phyloP scores from a whole-genome alignment of 805 yeast species.

The Hanseniaspora singularis region DNA sequence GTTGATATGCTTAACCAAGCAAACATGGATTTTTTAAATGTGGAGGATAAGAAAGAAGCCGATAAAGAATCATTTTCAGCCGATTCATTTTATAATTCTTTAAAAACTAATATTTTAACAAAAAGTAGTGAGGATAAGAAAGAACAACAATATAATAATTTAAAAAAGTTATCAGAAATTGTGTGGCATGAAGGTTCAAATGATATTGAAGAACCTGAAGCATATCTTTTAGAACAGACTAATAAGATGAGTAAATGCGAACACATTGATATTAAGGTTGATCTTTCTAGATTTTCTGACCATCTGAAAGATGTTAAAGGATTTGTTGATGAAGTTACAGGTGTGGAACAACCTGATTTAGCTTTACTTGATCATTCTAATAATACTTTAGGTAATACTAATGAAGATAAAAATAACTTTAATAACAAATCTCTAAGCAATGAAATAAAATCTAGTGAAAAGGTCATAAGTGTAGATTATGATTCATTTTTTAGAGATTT shows the following conservation, averaged over 20 bases:
- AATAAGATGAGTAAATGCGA: neutral
- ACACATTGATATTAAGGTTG: neutral
- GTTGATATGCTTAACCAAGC: too few relatives aligned
- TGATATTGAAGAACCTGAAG: neutral
- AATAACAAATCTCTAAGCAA: neutral
- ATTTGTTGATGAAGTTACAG: neutral
- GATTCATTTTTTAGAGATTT: slow-evolving; percentile 7
- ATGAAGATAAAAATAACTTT: too few relatives aligned
- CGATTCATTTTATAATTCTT: slow-evolving; percentile 7
- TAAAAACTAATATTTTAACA: neutral
- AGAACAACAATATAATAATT: slow-evolving; percentile 3
- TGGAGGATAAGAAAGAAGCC: too few relatives aligned
- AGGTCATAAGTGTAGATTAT: slow-evolving; percentile 2
- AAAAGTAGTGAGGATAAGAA: neutral
- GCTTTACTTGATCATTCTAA: too few relatives aligned
- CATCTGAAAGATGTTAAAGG: neutral
- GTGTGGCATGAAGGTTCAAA: slow-evolving; percentile 5
- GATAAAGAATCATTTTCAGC: too few relatives aligned
- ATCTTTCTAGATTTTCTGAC: neutral
- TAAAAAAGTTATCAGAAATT: slow-evolving; percentile 9
- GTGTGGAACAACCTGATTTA: neutral
- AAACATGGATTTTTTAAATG: too few relatives aligned
- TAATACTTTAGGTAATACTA: too few relatives aligned
- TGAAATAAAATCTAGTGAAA: neutral
- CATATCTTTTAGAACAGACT: neutral